Evolutionary conservation across 805 yeast species (phyloP), one percentile per base, ranked within the genome.

Genomic region (Kodamaea jinghongensis): DNA sequence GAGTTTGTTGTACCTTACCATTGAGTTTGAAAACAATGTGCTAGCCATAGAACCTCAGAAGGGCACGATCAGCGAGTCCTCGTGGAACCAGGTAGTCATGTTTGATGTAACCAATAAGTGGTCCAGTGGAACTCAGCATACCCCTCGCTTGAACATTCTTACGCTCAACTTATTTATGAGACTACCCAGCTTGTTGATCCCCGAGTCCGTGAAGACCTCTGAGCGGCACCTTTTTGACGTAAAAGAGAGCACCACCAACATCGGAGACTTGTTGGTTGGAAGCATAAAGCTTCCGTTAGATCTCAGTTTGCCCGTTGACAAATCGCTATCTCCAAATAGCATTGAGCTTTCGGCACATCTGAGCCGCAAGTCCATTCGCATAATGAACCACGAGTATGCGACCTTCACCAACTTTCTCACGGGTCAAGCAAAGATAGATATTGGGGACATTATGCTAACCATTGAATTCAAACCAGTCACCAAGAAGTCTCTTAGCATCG

Each of bases 1-100:
- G 49, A 78, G 93, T 12, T 73, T 95, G 44, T 74, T 93, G 28
- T 87, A 86, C 61, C 75, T 90, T 54, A 88, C 96, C 2, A 73
- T 93, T 32, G 99, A 93, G 63, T 91, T 89, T 58, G 99, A 93
- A 64, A 93, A 93, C 63, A 88, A 91, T 36, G 93, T 90, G 49
- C 83, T 93, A 47, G 76, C 89, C 11, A 80, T 91, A 36, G 95
- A 89, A 50, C 93, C 98, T 2, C 78, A 81, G 20, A 78, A 85
- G 38, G 96, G 96, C 28, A 78, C 95, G 0, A 79, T 88, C 44
- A 76, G 77, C 31, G 70, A 74, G 41, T 91, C 96, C 1, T 77
- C 78, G 12, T 93, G 95, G 79, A 93, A 89, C 60, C 86, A 86
- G 51, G 88, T 88, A 8, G 85, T 95, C 11, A 80, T 90, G 3